phyloP scores from a whole-genome alignment of 1,139 yeast genomes.

The Meyerozyma guilliermondii region DNA sequence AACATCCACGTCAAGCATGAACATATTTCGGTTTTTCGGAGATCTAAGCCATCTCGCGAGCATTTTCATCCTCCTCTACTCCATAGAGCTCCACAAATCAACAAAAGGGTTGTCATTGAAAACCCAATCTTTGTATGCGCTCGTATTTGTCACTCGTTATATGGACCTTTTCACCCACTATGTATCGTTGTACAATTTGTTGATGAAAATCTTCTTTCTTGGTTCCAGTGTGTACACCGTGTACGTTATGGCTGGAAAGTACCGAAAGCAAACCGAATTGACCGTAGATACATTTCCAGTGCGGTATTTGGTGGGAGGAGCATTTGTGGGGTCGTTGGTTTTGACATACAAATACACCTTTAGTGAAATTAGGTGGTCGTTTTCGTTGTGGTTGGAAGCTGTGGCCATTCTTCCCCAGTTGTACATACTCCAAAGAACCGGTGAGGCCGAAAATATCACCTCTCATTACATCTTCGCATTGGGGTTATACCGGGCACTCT shows the following conservation, averaged over 20 bases:
- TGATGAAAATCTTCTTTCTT: conserved; percentile 79
- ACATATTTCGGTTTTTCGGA: conserved; percentile 57
- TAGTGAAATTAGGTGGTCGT: conserved; percentile 68
- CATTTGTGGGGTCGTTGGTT: conserved; percentile 54
- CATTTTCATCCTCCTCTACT: conserved; percentile 66
- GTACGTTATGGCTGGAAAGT: conserved; percentile 61
- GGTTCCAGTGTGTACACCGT: conserved; percentile 72
- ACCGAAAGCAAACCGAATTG: conserved; percentile 48
- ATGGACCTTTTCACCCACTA: conserved; percentile 59
- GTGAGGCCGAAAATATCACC: conserved; percentile 83
- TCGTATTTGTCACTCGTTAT: conserved; percentile 79
- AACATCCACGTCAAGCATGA: conserved; percentile 21
- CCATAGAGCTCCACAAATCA: conserved; percentile 62
- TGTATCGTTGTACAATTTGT: conserved; percentile 66
- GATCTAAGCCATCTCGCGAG: conserved; percentile 84
- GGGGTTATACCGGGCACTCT: conserved; percentile 83
- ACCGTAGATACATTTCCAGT: conserved; percentile 70
- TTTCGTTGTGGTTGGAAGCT: conserved; percentile 82
- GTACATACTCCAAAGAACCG: conserved; percentile 83
- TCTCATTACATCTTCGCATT: conserved; percentile 90
- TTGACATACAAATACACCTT: conserved; percentile 63
- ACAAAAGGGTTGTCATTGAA: conserved; percentile 84
- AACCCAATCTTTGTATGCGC: conserved; percentile 74
- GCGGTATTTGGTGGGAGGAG: conserved; percentile 63
- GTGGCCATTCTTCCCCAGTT: conserved; percentile 91